A percentile compares a stretch with the other conserved stretches of the same genome.
phyloP scores from a whole-genome alignment of 495 filamentous ascomycete species.

The Amorphotheca resinae region DNA sequence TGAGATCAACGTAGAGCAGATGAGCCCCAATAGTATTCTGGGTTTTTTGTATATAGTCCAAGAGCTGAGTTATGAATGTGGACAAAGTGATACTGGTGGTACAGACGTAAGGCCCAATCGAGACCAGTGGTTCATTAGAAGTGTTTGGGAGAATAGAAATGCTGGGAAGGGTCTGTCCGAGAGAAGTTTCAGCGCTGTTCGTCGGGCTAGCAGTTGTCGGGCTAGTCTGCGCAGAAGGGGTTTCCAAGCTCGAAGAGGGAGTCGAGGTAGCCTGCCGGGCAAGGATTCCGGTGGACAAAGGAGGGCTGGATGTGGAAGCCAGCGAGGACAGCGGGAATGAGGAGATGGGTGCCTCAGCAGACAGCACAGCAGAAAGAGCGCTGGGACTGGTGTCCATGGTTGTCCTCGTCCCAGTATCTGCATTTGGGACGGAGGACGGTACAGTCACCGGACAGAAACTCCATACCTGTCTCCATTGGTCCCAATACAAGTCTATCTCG shows the following conservation, averaged over 20 bases:
- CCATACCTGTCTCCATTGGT: constrained; percentile 36
- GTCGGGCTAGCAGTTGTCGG: neutral
- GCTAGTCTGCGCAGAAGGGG: neutral
- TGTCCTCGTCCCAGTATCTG: constrained; percentile 18
- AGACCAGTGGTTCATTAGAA: constrained; percentile 28
- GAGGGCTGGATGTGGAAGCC: neutral
- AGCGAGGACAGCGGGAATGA: neutral
- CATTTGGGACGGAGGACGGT: constrained; percentile 4
- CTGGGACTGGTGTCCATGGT: constrained; percentile 19
- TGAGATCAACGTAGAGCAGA: constrained; percentile 37
- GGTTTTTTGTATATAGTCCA: constrained; percentile 35
- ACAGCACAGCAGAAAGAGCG: neutral
- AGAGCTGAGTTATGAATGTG: constrained; percentile 33
- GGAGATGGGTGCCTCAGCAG: neutral
- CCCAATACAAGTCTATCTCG: constrained; percentile 55
- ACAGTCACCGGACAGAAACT: constrained; percentile 43
- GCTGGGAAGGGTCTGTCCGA: constrained; percentile 19
- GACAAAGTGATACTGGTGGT: constrained; percentile 35
- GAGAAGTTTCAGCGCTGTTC: constrained; percentile 16
- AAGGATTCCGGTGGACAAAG: neutral
- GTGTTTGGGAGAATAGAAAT: constrained; percentile 23
- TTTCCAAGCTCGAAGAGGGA: neutral
- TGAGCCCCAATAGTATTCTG: constrained; percentile 33
- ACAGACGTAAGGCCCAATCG: constrained; percentile 46
- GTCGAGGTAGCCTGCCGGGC: neutral